These are phyloP conservation scores for Capsella bursapastoris DNA, from an alignment of 345 rosid genomes.

Conservation along the genomic window DNA sequence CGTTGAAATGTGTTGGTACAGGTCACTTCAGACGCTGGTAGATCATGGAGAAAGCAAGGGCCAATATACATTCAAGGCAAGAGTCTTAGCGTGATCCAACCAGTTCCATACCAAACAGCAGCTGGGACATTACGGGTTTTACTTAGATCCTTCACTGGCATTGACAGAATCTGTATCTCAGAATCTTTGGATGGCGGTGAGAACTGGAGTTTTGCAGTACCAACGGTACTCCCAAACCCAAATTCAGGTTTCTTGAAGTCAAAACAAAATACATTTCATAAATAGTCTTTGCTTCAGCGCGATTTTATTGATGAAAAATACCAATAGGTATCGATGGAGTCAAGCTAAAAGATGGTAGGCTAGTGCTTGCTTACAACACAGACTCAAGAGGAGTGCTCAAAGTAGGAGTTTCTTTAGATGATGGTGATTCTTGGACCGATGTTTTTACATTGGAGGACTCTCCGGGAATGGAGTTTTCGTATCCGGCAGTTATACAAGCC, in stretches of 20 bases:
- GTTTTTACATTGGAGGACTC: slow-evolving; percentile 67
- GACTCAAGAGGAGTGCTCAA: slow-evolving; percentile 81
- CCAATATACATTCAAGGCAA: slow-evolving; percentile 70
- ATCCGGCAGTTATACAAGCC: slow-evolving; percentile 85
- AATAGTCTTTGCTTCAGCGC: not conserved
- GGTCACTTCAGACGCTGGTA: slow-evolving; percentile 77
- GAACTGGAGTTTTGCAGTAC: slow-evolving; percentile 73
- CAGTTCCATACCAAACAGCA: slow-evolving; percentile 74
- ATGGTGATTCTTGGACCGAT: slow-evolving; percentile 81
- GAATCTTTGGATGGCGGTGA: slow-evolving; percentile 75
- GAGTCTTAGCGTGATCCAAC: slow-evolving; percentile 91
- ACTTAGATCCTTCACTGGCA: slow-evolving; percentile 65
- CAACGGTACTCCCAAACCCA: slow-evolving; percentile 82
- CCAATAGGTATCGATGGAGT: slow-evolving; percentile 80
- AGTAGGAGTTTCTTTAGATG: slow-evolving; percentile 71
- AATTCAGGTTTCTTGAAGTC: slow-evolving; percentile 69
- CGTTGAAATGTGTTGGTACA: slow-evolving; percentile 41
- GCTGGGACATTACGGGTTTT: slow-evolving; percentile 66
- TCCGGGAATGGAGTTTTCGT: slow-evolving; percentile 82
- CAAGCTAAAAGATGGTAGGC: slow-evolving; percentile 69
- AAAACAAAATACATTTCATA: not conserved
- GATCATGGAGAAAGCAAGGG: slow-evolving; percentile 82
- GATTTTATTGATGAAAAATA: not conserved
- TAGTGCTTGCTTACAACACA: slow-evolving; percentile 82
- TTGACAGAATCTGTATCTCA: slow-evolving; percentile 73